A percentile compares a stretch with the other conserved stretches of the same genome.
Conservation (phyloP, 2,329 filamentous ascomycete genomes). For the Fusarium beomiforme region DNA sequence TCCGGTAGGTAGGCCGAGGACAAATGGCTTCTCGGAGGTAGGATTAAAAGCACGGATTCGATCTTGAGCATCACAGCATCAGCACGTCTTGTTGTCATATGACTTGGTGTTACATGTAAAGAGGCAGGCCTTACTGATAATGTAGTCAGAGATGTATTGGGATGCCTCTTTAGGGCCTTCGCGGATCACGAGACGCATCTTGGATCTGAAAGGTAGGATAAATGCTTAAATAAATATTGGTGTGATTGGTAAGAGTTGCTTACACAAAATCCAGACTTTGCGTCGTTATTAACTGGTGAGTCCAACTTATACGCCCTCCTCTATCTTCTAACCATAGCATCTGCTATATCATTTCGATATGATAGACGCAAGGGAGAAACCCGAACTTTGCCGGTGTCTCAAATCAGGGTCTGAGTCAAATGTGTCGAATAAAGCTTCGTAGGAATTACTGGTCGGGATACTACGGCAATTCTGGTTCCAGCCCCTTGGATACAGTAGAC, state of each 20-base stretch:
- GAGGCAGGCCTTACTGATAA: neutral
- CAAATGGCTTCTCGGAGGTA: conserved; percentile 3
- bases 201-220: neutral
- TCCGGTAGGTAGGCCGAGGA: conserved; percentile 3
- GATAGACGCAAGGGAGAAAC: neutral
- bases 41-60: neutral
- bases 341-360: neutral
- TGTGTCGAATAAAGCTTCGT: neutral
- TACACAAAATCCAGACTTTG: neutral
- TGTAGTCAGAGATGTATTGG: conserved; percentile 9
- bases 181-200: conserved; percentile 11
- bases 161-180: conserved; percentile 10
- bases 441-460: neutral
- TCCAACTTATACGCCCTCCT: neutral
- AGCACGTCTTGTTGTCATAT: neutral
- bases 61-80: neutral
- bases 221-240: neutral
- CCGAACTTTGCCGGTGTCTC: conserved; percentile 9
- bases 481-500: neutral
- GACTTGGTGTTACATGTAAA: fast-evolving
- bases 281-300: neutral
- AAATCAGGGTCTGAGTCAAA: fast-evolving
- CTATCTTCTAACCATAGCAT: neutral
- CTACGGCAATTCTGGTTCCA: neutral
- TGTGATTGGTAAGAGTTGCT: neutral